Percentiles rank a stretch among this genome's conserved stretches.
These are phyloP conservation scores for Backusella mclennaniae DNA, from an alignment of 192 early-diverging fungal species.

Conservation along the genomic window DNA sequence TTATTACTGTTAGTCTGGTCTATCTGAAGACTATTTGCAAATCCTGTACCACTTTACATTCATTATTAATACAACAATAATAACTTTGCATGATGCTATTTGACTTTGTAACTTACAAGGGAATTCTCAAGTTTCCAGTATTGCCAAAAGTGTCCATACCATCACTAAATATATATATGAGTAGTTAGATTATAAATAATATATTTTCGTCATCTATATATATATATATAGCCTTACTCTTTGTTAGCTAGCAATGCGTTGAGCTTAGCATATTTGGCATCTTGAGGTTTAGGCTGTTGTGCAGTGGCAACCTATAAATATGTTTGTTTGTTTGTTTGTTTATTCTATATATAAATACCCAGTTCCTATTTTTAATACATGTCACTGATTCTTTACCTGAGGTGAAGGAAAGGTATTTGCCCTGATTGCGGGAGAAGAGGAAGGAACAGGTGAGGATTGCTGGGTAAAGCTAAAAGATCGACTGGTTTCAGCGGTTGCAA, in stretches of 20 bases:
- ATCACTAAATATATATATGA: constrained; percentile 31
- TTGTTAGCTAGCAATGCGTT: constrained; percentile 25
- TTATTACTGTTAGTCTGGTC: not conserved
- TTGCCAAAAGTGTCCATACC: constrained; percentile 62
- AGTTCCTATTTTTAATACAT: not conserved
- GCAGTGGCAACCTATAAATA: not conserved
- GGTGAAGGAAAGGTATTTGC: not conserved
- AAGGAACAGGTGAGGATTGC: not conserved
- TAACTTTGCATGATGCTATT: not conserved
- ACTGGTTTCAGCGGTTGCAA: not conserved
- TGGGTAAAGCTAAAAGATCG: not conserved
- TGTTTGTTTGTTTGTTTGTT: not conserved
- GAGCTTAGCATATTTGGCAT: constrained; percentile 29
- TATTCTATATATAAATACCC: not conserved
- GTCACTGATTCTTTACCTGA: not conserved
- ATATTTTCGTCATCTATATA: not conserved
- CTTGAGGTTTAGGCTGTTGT: not conserved
- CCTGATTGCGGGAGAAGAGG: not conserved
- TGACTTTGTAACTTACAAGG: constrained; percentile 37
- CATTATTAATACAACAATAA: not conserved
- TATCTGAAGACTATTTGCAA: constrained; percentile 24
- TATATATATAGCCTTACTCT: constrained; percentile 17
- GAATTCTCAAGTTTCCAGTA: constrained; percentile 47
- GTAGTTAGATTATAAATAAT: not conserved
- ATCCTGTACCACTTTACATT: constrained; percentile 24